Percentiles rank a stretch among this genome's conserved stretches.
phyloP scores from a whole-genome alignment of 2,329 filamentous ascomycete species.

The Magnaporthiopsis rhizophila region DNA sequence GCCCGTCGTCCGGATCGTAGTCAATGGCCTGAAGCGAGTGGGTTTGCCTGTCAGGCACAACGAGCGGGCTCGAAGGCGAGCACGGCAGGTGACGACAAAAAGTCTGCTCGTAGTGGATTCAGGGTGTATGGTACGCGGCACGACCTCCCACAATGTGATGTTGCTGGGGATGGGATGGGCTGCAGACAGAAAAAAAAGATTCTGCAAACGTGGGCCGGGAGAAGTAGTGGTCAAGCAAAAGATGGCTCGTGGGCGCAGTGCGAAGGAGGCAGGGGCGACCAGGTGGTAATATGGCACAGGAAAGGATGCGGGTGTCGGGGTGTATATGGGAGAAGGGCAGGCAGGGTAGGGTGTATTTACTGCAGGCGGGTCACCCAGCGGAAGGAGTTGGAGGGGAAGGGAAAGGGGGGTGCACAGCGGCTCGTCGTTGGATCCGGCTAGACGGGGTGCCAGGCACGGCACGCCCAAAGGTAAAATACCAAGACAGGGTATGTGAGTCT shows the following conservation, averaged over 20 bases:
- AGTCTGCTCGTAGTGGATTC: neutral
- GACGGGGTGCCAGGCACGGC: neutral
- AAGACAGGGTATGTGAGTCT: slow-evolving; percentile 10
- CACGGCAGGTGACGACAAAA: neutral
- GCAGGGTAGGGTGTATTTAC: neutral
- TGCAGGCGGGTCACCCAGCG: neutral
- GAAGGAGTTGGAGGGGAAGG: slow-evolving; percentile 1
- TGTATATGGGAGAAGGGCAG: neutral
- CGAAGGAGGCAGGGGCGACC: slow-evolving; percentile 3
- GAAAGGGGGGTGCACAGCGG: slow-evolving; percentile 5
- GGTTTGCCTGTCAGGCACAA: neutral
- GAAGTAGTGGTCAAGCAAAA: neutral
- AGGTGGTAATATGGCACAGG: slow-evolving; percentile 2
- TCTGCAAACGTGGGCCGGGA: neutral
- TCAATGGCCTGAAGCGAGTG: neutral
- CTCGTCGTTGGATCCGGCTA: neutral
- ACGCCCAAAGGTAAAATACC: neutral
- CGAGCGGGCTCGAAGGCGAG: neutral
- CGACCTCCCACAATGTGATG: neutral
- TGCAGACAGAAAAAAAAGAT: neutral
- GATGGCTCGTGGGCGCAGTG: neutral
- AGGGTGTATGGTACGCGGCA: neutral
- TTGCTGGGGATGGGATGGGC: slow-evolving; percentile 8
- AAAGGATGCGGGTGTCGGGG: slow-evolving; percentile 1
- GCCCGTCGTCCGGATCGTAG: neutral